Conservation (phyloP, 352 stramenopile genomes). For the Pythium dissimile region DNA sequence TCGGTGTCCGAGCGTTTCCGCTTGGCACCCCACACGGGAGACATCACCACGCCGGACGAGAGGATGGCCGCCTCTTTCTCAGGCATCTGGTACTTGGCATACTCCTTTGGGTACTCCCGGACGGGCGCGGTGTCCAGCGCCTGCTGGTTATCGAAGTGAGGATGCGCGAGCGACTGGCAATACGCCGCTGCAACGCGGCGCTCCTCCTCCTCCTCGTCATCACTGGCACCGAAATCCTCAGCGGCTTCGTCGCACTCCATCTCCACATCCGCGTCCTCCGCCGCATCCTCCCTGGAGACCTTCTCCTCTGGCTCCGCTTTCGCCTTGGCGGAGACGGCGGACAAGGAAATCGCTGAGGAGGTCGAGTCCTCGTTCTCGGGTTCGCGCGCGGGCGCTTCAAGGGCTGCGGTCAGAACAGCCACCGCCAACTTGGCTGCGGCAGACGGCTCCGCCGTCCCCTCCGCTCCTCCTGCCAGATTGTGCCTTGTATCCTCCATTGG, state of each 20-base stretch:
- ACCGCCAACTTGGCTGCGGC: neutral
- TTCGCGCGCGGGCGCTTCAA: neutral
- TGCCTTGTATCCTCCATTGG: neutral
- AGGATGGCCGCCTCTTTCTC: conserved; percentile 11
- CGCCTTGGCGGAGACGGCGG: neutral
- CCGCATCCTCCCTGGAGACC: neutral
- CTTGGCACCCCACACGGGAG: conserved; percentile 21
- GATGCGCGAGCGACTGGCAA: neutral
- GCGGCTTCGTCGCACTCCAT: conserved; percentile 22
- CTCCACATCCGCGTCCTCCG: conserved; percentile 6
- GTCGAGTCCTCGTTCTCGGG: conserved; percentile 12
- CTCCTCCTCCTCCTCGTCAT: conserved; percentile 2
- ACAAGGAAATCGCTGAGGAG: neutral
- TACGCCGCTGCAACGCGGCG: neutral
- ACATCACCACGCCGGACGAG: neutral
- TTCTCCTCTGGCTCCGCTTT: neutral
- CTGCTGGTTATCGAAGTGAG: too few species aligned
- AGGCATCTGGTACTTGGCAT: conserved; percentile 24
- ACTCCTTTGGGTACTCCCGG: conserved; percentile 22
- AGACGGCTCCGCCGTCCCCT: neutral
- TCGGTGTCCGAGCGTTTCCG: conserved; percentile 27
- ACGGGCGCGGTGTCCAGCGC: conserved; percentile 16
- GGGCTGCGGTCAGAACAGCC: neutral
- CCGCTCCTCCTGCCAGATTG: neutral
- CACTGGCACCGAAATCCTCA: neutral